Base-by-base conservation (phyloP, 345 rosid genomes). In the Limnanthes douglasii region DNA sequence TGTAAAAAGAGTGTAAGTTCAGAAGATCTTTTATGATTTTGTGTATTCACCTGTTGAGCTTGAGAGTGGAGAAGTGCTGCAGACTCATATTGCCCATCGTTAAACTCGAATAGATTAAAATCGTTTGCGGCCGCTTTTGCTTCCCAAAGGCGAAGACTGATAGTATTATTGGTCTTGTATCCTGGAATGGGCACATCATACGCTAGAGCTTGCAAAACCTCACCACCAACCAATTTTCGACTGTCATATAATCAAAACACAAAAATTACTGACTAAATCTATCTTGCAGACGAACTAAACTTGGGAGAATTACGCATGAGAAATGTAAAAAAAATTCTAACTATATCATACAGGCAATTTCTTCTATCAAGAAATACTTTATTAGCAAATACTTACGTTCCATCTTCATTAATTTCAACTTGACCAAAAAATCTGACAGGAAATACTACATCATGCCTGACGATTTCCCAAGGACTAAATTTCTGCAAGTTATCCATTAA, bases 401-500 rank as follows among this genome's bases (percentile, higher is more conserved):
- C 96, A 74, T 75, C 61, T 1, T 90, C 83, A 39, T 60, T 58
- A 54, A 90, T 59, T 62, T 72, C 59, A 25, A 90, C 82, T 3
- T 5, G 54, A 42, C 97, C 97, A 54, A 79, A 83, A 51, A 83
- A 88, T 59, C 93, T 76, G 52, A 88, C 73, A 12, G 95, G 95
- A 59, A 65, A 79, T 8, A 72, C 74, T 34, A 79, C 63, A 55
- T 79, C 94, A 56, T 88, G 95, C 72, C 98, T 79, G 32, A 79
- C 95, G 53, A 79, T 59, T 65, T 90, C 98, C 98, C 98, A 90
- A 11, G 98, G 95, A 62, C 94, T 90, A 56, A 76, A 83, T 57
- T 83, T 88, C 97, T 88, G 86, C 72, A 68, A 18, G 46, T 51
- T 49, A 31, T 23, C 57, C 53, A 41, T 34, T 11, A 51, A 54